Percentiles rank a stretch among this genome's conserved stretches.
Conservation (phyloP, 1,284 basidiomycete species). For the Puccinia sorghi region DNA sequence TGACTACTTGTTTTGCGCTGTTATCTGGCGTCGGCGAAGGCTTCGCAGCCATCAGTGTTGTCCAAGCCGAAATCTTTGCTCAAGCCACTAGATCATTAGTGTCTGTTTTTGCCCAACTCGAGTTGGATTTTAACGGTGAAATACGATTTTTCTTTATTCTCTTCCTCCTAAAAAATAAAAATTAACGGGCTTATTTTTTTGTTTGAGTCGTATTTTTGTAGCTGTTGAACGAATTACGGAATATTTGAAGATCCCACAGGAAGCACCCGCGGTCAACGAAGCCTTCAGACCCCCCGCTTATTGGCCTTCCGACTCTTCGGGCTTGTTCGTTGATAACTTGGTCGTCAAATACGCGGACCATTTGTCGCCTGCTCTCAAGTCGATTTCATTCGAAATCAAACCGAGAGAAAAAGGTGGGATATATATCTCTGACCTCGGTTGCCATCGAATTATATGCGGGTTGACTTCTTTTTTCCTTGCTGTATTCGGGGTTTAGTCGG, state of each 20-base stretch:
- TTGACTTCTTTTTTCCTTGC: neutral
- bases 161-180: too few relatives aligned
- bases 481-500: slow-evolving; percentile 1
- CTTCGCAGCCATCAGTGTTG: slow-evolving; percentile 53
- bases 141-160: neutral
- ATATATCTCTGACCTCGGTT: neutral
- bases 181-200: too few relatives aligned
- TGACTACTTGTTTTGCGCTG: slow-evolving; percentile 45
- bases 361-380: slow-evolving; percentile 54
- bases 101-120: slow-evolving; percentile 62
- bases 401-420: slow-evolving; percentile 53
- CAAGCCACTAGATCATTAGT: slow-evolving; percentile 69
- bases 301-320: slow-evolving; percentile 47
- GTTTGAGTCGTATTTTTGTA: neutral
- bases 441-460: neutral
- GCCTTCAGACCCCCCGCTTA: slow-evolving; percentile 39
- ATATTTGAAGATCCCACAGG: slow-evolving; percentile 54
- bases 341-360: slow-evolving; percentile 53
- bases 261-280: slow-evolving; percentile 51
- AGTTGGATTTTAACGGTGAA: slow-evolving; percentile 62
- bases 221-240: slow-evolving; percentile 55
- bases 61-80: slow-evolving; percentile 70
- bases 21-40: slow-evolving; percentile 40
- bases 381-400: slow-evolving; percentile 54
- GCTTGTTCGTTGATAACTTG: slow-evolving; percentile 53